A percentile compares a stretch with the other conserved stretches of the same genome.
phyloP scores from a whole-genome alignment of 441 rosid species.

The Corymbia calophylla region DNA sequence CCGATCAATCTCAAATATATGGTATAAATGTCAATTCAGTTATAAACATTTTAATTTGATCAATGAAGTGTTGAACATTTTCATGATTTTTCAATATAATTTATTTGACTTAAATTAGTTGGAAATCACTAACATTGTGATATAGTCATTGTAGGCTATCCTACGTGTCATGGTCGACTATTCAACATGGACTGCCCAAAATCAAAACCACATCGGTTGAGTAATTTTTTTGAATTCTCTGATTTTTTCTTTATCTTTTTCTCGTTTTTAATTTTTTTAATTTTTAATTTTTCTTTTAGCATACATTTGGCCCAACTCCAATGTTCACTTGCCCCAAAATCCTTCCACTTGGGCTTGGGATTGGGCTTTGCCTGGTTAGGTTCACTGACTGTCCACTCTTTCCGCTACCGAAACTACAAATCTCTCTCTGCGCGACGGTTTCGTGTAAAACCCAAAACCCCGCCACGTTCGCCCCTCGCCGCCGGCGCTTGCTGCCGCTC shows the following conservation, averaged over 20 bases:
- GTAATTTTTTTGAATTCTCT: not conserved
- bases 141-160: accelerated
- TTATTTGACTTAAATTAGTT: not conserved
- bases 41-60: accelerated
- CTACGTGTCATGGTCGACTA: accelerated
- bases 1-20: accelerated
- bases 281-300: not conserved
- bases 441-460: not conserved
- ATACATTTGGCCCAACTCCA: not conserved
- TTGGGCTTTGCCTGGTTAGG: not conserved
- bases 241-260: not conserved
- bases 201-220: not conserved
- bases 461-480: not conserved
- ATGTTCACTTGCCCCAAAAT: not conserved
- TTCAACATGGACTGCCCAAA: accelerated
- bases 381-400: not conserved
- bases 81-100: not conserved
- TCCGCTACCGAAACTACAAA: not conserved
- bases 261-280: not conserved
- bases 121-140: accelerated
- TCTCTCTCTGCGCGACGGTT: not conserved
- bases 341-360: not conserved
- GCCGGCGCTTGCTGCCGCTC: not conserved
- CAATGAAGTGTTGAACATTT: accelerated
- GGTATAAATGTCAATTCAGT: accelerated